phyloP scores from a whole-genome alignment of 2,329 filamentous ascomycete genomes.

The Parafenestella ontariensis region DNA sequence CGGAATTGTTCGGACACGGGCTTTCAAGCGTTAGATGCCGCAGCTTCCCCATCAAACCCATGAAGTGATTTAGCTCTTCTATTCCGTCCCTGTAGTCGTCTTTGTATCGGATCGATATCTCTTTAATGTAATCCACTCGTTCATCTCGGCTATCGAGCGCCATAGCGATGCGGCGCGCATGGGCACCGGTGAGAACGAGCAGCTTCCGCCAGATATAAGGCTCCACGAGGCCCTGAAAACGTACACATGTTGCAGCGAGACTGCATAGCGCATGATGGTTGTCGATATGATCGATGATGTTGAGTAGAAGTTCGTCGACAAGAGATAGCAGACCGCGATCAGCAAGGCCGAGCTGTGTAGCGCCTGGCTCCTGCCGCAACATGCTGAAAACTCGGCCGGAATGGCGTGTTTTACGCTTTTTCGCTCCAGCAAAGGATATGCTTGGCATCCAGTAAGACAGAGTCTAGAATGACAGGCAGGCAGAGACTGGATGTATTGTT shows the following conservation, averaged over 20 bases:
- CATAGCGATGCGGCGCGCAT: slow-evolving; percentile 31
- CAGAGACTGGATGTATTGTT: neutral
- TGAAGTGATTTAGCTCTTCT: slow-evolving; percentile 36
- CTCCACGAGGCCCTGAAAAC: slow-evolving; percentile 40
- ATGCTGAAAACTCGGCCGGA: slow-evolving; percentile 32
- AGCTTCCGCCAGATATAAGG: slow-evolving; percentile 45
- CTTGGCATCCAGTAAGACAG: slow-evolving; percentile 28
- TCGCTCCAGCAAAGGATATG: slow-evolving; percentile 27
- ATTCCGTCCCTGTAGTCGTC: slow-evolving; percentile 34
- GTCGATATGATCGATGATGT: slow-evolving; percentile 43
- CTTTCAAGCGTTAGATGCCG: slow-evolving; percentile 42
- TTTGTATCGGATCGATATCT: slow-evolving; percentile 40
- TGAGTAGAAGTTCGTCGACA: slow-evolving; percentile 45
- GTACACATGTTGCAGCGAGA: slow-evolving; percentile 40
- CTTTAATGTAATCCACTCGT: slow-evolving; percentile 34
- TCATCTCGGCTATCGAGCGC: slow-evolving; percentile 32
- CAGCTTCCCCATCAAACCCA: slow-evolving; percentile 36
- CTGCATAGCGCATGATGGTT: slow-evolving; percentile 28
- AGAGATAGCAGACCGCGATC: slow-evolving; percentile 33
- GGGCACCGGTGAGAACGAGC: slow-evolving; percentile 32
- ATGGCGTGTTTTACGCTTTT: slow-evolving; percentile 39
- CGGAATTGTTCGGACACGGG: slow-evolving; percentile 46
- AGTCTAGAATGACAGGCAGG: neutral
- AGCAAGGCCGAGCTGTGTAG: slow-evolving; percentile 19
- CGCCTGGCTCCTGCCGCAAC: slow-evolving; percentile 22